A percentile compares a stretch with the other conserved stretches of the same genome.
Conservation (phyloP, 257 asterid genomes). For the Plantago ovata region DNA sequence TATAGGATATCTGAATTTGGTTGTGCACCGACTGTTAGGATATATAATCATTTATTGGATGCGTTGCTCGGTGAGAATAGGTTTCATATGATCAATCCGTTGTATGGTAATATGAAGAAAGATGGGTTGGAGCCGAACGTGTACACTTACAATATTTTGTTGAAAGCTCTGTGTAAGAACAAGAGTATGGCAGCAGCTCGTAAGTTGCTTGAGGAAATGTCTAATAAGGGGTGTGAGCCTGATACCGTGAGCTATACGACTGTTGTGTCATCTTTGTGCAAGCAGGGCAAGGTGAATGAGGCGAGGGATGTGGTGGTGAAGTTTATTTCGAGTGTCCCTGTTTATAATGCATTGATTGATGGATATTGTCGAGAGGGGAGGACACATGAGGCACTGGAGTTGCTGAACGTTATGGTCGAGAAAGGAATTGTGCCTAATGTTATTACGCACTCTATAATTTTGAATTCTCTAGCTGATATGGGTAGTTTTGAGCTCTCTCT, state of each 20-base stretch:
- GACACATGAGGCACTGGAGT: constrained; percentile 41
- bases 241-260: constrained; percentile 86
- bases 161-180: constrained; percentile 86
- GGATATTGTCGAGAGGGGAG: constrained; percentile 57
- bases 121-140: constrained; percentile 87
- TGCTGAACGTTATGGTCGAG: constrained; percentile 56
- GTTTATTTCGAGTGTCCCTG: constrained; percentile 46
- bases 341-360: constrained; percentile 62
- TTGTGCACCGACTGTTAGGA: constrained; percentile 69
- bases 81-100: constrained; percentile 68
- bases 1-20: constrained; percentile 77
- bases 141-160: constrained; percentile 71
- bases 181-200: constrained; percentile 60
- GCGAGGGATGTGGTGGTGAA: constrained; percentile 57
- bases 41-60: constrained; percentile 77
- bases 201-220: constrained; percentile 82
- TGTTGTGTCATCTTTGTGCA: constrained; percentile 69
- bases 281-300: constrained; percentile 47
- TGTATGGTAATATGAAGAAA: constrained; percentile 75
- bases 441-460: constrained; percentile 50
- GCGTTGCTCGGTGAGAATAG: constrained; percentile 74
- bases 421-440: constrained; percentile 61
- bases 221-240: constrained; percentile 71
- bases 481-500: constrained; percentile 46
- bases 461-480: constrained; percentile 47